A percentile compares a stretch with the other conserved stretches of the same genome.
Evolutionary conservation across 192 early-diverging fungal genomes (phyloP).

Genomic region (Backusella tuberculispora): DNA sequence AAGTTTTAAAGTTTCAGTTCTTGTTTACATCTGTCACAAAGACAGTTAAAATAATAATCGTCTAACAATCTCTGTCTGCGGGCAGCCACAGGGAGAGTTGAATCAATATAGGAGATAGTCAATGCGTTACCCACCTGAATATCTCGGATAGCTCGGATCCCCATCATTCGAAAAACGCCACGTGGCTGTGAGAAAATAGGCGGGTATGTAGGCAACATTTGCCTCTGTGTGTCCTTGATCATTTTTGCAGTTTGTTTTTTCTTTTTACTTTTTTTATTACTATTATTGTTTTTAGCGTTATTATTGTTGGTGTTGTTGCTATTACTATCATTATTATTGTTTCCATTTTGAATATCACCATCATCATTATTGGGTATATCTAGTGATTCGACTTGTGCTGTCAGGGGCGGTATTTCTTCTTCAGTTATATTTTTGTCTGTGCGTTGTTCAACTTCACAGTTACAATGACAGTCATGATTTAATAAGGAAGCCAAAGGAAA

Average conservation of each 20-base stretch:
- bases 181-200: constrained; percentile 35
- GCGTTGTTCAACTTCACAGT: constrained; percentile 49
- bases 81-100: constrained; percentile 57
- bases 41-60: constrained; percentile 71
- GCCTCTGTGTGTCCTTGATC: constrained; percentile 1
- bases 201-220: constrained; percentile 15
- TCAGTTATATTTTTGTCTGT: constrained; percentile 21
- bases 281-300: background rate
- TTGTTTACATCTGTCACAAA: constrained; percentile 56
- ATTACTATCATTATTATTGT: background rate
- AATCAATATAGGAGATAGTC: constrained; percentile 73
- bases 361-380: constrained; percentile 18
- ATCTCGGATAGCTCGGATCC: constrained; percentile 23
- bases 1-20: constrained; percentile 35
- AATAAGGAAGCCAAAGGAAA: constrained; percentile 67
- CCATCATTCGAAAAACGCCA: constrained; percentile 35
- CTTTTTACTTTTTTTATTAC: background rate
- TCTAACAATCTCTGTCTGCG: constrained; percentile 53
- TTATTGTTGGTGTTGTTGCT: too few relatives aligned
- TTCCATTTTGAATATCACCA: constrained; percentile 27
- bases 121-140: constrained; percentile 49
- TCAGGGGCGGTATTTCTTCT: background rate
- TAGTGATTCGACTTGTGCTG: constrained; percentile 9
- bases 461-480: constrained; percentile 70
- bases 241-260: constrained; percentile 3